Evolutionary conservation across 352 stramenopile species (phyloP), one percentile per base, ranked within the genome.

Genomic region (Globisporangium lucens): DNA sequence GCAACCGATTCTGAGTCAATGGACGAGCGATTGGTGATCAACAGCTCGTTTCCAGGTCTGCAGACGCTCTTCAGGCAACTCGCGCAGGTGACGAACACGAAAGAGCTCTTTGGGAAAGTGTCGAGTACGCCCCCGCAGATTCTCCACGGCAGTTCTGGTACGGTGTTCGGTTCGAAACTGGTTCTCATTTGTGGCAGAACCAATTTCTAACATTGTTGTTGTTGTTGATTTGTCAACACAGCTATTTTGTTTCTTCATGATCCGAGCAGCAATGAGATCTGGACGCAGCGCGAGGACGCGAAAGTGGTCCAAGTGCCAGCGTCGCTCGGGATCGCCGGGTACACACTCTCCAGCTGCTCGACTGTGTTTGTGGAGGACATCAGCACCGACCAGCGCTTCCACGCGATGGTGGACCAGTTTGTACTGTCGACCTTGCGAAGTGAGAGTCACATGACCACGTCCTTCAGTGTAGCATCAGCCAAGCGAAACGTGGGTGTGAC

Each of bases 341-440:
- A 64, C 17, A 75, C 80, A 13, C 57, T 89, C 12, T 78, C 81
- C 0, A 80, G 66, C 41, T 67, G 64, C 58, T 71, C 73, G 7
- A 80, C 69, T 3, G 15, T 89, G 2, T 56, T 87, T 0, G 69
- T 86, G 10, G 69, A 72, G 4, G 77, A 89, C 62, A 64, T 83
- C 13, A 46, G 69, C 27, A n/a, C 61, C 0, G 80, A 93, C 62
- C 58, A 69, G 13, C 73, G 83, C 0, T 93, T 88, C 59, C 79
- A 91, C 69, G 77, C 81, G 4, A 79, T 89, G 62, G 73, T 93
- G 0, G 85, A 93, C 46, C 81, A 93, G 46, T 76, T 89, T 33
- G 78, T 76, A 2, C 8, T 90, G 12, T 68, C 58, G 17, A 56
- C 60, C 0, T 59, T 87, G 29, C 56, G 35, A 15, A 12, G 5